Conservation (phyloP, 768 basidiomycete species). For the Panus rudis region DNA sequence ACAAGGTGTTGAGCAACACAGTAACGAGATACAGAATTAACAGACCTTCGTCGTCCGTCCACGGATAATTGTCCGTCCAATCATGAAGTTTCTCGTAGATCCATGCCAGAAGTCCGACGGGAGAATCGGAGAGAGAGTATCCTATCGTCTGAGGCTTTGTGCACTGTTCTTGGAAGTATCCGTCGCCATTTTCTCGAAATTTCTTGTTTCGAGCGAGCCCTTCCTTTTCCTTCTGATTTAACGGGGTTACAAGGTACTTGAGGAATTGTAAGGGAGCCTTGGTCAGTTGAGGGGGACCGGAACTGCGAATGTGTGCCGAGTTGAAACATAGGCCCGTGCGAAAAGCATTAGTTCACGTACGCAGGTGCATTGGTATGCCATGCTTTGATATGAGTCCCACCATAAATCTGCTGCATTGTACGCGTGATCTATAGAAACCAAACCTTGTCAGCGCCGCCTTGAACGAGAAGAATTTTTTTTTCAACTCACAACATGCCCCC, state of each 20-base stretch:
- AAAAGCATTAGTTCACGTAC: constrained; percentile 25
- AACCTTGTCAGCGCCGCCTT: background rate
- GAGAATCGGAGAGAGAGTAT: constrained; percentile 50
- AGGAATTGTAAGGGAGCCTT: constrained; percentile 24
- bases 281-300: constrained; percentile 15
- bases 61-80: constrained; percentile 42
- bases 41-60: constrained; percentile 51
- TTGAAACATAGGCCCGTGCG: background rate
- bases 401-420: constrained; percentile 28
- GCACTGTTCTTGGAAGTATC: constrained; percentile 24
- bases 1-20: constrained; percentile 1
- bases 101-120: constrained; percentile 38
- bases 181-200: constrained; percentile 21
- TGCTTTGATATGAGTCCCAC: constrained; percentile 38
- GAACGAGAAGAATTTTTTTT: background rate
- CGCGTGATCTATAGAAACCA: constrained; percentile 26
- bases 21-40: background rate
- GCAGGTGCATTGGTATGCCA: constrained; percentile 44
- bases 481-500: constrained; percentile 27
- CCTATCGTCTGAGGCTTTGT: constrained; percentile 33
- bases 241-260: constrained; percentile 19
- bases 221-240: constrained; percentile 21
- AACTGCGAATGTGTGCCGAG: constrained; percentile 12
- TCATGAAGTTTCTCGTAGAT: constrained; percentile 28
- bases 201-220: constrained; percentile 14